Base-by-base conservation (phyloP, 768 basidiomycete genomes). In the Lenzites betulinus region DNA sequence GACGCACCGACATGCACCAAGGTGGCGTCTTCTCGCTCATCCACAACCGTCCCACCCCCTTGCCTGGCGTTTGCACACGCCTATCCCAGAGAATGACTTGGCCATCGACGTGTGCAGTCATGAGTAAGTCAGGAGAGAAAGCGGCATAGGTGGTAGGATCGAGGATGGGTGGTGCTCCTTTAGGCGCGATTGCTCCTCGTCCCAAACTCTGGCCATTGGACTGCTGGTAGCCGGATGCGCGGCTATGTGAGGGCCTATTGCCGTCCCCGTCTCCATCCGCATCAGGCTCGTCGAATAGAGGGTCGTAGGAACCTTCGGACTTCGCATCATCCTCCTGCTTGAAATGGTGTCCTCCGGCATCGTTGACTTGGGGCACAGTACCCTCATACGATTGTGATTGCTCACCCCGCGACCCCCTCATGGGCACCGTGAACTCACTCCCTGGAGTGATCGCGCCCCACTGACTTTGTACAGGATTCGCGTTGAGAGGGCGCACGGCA, bases 61-160 rank as follows among this genome's bases (percentile, higher is more conserved):
- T 77, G 28, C 88, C 86, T 39, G 82, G 75, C 7, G 79, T 79
- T 54, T 87, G 78, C 35, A 83, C 84, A 64, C 96, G 78, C 68
- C 88, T 83, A 71, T 99, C 96, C 90, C 96, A 96, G 13, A 99
- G 72, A 48, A 95, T 83, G 16, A 98, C 83, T 70, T 95, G 92
- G 1, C 97, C 96, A 67, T 98, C 95, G 65, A 96, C 89, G 9
- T 87, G 88, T 30, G 92, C 88, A 11, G 92, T 94, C 84, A 99
- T 82, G 26, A 98, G 74, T 20, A 96, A 70, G 70, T 98, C 93
- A 9, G 88, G 77, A 9, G 94, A 95, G 73, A 86, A 92, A 12
- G 80, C 75, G 13, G 81, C 70, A 66, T 87, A 93, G 12, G 76
- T 77, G 11, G 78, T 70, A 0, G 83, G 75, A 64, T 90, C 85